Conservation (phyloP, 2,329 filamentous ascomycete species). For the Exophiala xenobiotica region DNA sequence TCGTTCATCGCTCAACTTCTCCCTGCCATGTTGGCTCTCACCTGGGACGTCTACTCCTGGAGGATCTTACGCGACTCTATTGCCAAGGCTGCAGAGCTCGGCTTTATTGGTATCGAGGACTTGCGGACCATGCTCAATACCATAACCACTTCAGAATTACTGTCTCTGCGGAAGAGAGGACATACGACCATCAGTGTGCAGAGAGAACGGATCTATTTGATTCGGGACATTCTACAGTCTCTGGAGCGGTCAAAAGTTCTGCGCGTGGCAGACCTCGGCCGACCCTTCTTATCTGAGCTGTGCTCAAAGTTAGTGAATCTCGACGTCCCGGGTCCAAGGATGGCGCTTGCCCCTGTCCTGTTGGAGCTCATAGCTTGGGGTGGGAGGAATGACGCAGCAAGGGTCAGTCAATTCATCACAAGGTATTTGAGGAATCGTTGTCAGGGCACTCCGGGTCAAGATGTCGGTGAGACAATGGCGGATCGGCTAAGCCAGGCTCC, state of each 20-base stretch:
- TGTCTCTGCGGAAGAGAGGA: not conserved
- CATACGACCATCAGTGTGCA: not conserved
- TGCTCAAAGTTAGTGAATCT: conserved; percentile 7
- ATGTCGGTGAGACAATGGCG: conserved; percentile 6
- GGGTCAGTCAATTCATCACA: conserved; percentile 9
- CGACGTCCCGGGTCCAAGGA: not conserved
- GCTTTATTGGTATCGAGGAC: conserved; percentile 19
- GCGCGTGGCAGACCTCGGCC: conserved; percentile 9
- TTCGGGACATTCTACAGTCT: conserved; percentile 8
- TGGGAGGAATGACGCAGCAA: conserved; percentile 2
- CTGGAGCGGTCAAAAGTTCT: conserved; percentile 17
- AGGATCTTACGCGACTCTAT: conserved; percentile 8
- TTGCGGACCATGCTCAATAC: conserved; percentile 12
- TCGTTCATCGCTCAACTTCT: conserved; percentile 18
- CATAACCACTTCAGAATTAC: not conserved
- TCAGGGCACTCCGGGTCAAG: not conserved
- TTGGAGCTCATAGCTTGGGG: conserved; percentile 16
- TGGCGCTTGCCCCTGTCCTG: not conserved
- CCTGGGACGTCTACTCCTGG: conserved; percentile 15
- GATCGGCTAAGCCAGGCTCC: not conserved
- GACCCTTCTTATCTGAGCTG: conserved; percentile 12
- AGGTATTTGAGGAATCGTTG: conserved; percentile 3
- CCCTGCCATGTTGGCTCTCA: conserved; percentile 1
- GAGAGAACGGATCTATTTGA: conserved; percentile 5
- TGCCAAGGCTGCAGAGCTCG: conserved; percentile 24